Percentiles rank a stretch among this genome's conserved stretches.
Conservation (phyloP, 257 asterid species). For the Solanum virginianum region DNA sequence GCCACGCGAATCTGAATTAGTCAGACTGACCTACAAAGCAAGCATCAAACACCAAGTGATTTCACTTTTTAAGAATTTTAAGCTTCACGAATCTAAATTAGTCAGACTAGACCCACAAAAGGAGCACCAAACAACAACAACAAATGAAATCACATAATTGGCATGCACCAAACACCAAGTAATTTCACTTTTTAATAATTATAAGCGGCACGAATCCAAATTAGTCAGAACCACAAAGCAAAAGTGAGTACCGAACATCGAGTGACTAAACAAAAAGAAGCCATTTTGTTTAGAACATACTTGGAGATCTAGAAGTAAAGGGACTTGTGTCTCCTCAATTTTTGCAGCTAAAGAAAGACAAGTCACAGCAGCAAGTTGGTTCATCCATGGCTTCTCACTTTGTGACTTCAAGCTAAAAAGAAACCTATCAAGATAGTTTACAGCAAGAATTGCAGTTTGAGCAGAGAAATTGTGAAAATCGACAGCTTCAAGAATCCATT, state of each 20-base stretch:
- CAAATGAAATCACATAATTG: too few species aligned
- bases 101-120: not conserved
- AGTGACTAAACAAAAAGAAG: not conserved
- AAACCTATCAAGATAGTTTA: constrained; percentile 57
- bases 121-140: not conserved
- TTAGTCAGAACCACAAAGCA: not conserved
- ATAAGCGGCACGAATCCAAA: not conserved
- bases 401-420: constrained; percentile 15
- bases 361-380: constrained; percentile 65
- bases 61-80: not conserved
- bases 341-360: constrained; percentile 84
- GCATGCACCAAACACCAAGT: not conserved
- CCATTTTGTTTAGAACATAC: constrained; percentile 12
- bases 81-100: not conserved
- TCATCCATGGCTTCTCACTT: constrained; percentile 51
- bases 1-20: not conserved
- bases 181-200: not conserved
- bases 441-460: constrained; percentile 66
- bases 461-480: constrained; percentile 48
- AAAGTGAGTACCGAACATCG: not conserved
- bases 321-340: constrained; percentile 65
- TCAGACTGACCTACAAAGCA: not conserved
- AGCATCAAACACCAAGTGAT: not conserved
- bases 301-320: constrained; percentile 68
- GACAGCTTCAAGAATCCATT: constrained; percentile 47